These are phyloP conservation scores for Monascus purpureus DNA, from an alignment of 495 filamentous ascomycete species.

Conservation along the genomic window DNA sequence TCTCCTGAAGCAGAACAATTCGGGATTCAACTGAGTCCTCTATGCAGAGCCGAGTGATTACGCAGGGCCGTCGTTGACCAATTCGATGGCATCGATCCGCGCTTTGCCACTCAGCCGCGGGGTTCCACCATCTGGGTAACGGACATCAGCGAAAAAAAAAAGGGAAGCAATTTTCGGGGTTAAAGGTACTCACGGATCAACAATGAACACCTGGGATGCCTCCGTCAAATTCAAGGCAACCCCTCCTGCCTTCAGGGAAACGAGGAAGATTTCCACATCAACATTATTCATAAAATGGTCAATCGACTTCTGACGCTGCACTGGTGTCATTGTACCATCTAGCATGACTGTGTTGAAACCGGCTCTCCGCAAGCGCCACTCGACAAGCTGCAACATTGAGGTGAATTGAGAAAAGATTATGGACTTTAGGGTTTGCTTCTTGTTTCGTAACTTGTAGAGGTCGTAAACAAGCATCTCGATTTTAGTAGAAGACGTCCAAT, in stretches of 20 bases:
- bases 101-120: conserved; percentile 92
- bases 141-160: conserved; percentile 7
- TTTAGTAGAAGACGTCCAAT: conserved; percentile 95
- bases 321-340: conserved; percentile 88
- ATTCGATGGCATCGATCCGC: conserved; percentile 96
- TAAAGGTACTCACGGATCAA: conserved; percentile 62
- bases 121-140: conserved; percentile 75
- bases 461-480: conserved; percentile 94
- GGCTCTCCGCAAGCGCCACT: conserved; percentile 88
- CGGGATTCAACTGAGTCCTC: conserved; percentile 92
- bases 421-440: conserved; percentile 84
- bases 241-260: conserved; percentile 88
- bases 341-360: conserved; percentile 97
- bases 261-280: conserved; percentile 86
- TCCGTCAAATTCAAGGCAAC: conserved; percentile 93
- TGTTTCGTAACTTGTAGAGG: conserved; percentile 71
- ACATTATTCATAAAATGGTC: conserved; percentile 89
- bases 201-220: conserved; percentile 84
- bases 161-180: not conserved
- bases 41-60: conserved; percentile 86
- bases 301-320: conserved; percentile 82
- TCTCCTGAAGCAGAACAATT: conserved; percentile 90
- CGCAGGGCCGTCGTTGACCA: conserved; percentile 81
- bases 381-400: conserved; percentile 63
- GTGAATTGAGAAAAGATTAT: conserved; percentile 65